Percentiles rank a stretch among this genome's conserved stretches.
Conservation (phyloP, 768 basidiomycete species). For the Tylopilus subfusipes region DNA sequence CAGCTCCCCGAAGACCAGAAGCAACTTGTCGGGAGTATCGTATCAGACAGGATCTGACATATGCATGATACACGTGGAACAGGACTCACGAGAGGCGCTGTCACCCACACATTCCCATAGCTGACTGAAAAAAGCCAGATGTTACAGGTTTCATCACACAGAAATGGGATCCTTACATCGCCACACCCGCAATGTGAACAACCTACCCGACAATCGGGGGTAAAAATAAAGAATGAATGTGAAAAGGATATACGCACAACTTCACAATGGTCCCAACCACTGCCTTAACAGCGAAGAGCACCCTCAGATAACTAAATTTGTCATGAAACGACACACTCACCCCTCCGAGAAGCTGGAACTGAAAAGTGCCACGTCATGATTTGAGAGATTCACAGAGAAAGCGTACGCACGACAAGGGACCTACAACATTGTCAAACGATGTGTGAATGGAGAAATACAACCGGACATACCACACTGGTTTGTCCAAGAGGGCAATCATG, state of each 20-base stretch:
- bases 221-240: not conserved
- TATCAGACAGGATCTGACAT: constrained; percentile 1
- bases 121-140: constrained; percentile 42
- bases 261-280: constrained; percentile 57
- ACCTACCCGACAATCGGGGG: constrained; percentile 29
- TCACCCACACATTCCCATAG: constrained; percentile 46
- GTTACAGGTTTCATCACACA: not conserved
- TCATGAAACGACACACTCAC: constrained; percentile 18
- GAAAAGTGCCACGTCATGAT: not conserved
- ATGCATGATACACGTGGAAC: not conserved
- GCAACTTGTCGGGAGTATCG: constrained; percentile 38
- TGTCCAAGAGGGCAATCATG: constrained; percentile 34
- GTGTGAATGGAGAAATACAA: not conserved
- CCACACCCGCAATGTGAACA: constrained; percentile 61
- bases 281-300: constrained; percentile 33
- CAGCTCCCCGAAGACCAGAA: constrained; percentile 49
- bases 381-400: constrained; percentile 2
- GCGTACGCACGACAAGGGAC: constrained; percentile 46
- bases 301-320: constrained; percentile 1
- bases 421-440: constrained; percentile 31
- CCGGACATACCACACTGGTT: constrained; percentile 43
- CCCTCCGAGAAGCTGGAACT: constrained; percentile 46
- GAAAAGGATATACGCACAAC: constrained; percentile 35
- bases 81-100: constrained; percentile 42
- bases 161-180: constrained; percentile 42